phyloP scores from a whole-genome alignment of 371 early-diverging fungal species.

The Zychaea mexicana region DNA sequence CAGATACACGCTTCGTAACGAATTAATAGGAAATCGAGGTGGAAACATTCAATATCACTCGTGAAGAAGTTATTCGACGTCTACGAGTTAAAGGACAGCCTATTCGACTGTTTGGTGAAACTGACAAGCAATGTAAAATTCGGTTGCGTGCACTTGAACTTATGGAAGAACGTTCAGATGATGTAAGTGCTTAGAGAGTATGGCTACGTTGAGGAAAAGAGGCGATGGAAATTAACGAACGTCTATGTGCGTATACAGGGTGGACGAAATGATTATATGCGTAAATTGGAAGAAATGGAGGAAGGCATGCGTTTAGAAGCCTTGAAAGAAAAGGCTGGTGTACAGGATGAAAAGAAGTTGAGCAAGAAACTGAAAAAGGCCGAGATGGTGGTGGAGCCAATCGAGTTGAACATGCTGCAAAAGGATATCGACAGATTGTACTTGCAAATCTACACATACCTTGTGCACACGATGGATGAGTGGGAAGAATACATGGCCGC shows the following conservation, averaged over 20 bases:
- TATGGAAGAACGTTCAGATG: conserved; percentile 78
- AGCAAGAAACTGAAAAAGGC: conserved; percentile 45
- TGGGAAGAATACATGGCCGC: conserved; percentile 87
- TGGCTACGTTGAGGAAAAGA: not conserved
- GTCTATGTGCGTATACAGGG: conserved; percentile 46
- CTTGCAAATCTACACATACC: conserved; percentile 81
- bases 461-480: conserved; percentile 77
- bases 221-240: not conserved
- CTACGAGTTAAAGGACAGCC: conserved; percentile 90
- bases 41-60: conserved; percentile 64
- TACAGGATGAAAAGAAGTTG: conserved; percentile 35
- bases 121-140: conserved; percentile 76
- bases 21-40: conserved; percentile 24
- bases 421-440: conserved; percentile 76
- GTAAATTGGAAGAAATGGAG: conserved; percentile 84
- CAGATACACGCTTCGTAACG: too few relatives aligned
- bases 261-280: conserved; percentile 90
- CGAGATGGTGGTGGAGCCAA: conserved; percentile 39
- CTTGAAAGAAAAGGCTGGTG: conserved; percentile 59
- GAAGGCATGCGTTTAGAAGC: conserved; percentile 79
- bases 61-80: conserved; percentile 82
- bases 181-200: conserved; percentile 13
- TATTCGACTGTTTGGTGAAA: conserved; percentile 93
- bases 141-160: conserved; percentile 86
- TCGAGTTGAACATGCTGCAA: conserved; percentile 65